phyloP scores from a whole-genome alignment of 2,329 filamentous ascomycete genomes.

The Aspergillus flavus region DNA sequence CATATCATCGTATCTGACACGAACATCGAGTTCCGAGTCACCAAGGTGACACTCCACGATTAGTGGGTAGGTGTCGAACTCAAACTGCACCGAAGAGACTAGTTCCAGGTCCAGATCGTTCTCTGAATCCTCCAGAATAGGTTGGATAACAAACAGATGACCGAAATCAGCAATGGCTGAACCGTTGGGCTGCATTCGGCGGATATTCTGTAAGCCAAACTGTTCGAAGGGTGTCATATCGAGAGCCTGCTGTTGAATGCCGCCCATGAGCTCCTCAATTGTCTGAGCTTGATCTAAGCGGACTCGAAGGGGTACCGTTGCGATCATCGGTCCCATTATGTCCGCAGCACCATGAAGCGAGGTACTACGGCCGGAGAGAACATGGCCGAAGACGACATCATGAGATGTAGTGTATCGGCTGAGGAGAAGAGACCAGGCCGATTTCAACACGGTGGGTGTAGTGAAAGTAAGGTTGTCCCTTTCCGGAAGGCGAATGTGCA shows the following conservation, averaged over 20 bases:
- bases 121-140: not conserved
- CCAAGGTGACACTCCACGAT: not conserved
- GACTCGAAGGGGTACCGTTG: constrained; percentile 37
- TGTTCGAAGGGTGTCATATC: constrained; percentile 7
- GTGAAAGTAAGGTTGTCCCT: constrained; percentile 11
- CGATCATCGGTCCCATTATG: constrained; percentile 44
- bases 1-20: not conserved
- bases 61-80: not conserved
- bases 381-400: constrained; percentile 44
- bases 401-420: constrained; percentile 37
- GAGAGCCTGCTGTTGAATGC: not conserved
- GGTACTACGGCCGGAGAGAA: constrained; percentile 42
- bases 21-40: not conserved
- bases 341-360: constrained; percentile 39
- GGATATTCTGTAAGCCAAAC: not conserved
- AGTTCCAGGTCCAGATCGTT: not conserved
- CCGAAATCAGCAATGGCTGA: not conserved
- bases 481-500: constrained; percentile 3
- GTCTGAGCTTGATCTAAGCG: not conserved
- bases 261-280: not conserved
- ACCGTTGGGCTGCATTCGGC: not conserved
- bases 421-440: constrained; percentile 42
- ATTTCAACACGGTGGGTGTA: constrained; percentile 34
- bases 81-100: not conserved
- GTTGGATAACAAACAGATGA: not conserved